Evolutionary conservation across 371 early-diverging fungal genomes (phyloP).

Genomic region (Mucor lusitanicus): DNA sequence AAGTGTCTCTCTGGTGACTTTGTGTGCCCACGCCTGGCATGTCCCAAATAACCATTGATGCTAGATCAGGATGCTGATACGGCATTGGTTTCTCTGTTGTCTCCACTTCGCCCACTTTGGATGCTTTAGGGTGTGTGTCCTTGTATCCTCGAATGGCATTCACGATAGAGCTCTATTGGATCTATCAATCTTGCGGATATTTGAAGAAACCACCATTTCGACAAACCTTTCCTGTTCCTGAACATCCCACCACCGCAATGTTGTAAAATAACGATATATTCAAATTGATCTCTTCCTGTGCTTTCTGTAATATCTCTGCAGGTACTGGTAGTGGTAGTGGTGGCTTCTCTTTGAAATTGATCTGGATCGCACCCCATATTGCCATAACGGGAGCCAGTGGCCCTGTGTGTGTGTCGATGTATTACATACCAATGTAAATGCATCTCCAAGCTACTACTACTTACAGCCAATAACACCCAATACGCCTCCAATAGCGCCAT

Average conservation of each 20-base stretch:
- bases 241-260: constrained; percentile 42
- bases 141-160: constrained; percentile 50
- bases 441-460: neutral
- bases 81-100: constrained; percentile 35
- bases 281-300: constrained; percentile 34
- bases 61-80: constrained; percentile 49
- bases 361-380: constrained; percentile 40
- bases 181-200: neutral
- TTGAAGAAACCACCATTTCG: neutral
- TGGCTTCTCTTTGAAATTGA: constrained; percentile 44
- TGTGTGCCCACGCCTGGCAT: constrained; percentile 53
- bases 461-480: constrained; percentile 43
- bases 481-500: constrained; percentile 48
- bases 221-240: constrained; percentile 51
- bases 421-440: neutral
- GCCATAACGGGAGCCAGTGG: constrained; percentile 52
- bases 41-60: constrained; percentile 50
- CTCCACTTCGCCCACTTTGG: constrained; percentile 46
- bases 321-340: constrained; percentile 30
- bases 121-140: constrained; percentile 34
- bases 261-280: constrained; percentile 47
- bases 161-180: constrained; percentile 41
- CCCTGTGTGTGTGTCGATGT: constrained; percentile 31
- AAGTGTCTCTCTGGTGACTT: constrained; percentile 41
- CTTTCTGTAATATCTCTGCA: constrained; percentile 28